phyloP scores from a whole-genome alignment of 768 basidiomycete species.

The Leccinum barrowsii region DNA sequence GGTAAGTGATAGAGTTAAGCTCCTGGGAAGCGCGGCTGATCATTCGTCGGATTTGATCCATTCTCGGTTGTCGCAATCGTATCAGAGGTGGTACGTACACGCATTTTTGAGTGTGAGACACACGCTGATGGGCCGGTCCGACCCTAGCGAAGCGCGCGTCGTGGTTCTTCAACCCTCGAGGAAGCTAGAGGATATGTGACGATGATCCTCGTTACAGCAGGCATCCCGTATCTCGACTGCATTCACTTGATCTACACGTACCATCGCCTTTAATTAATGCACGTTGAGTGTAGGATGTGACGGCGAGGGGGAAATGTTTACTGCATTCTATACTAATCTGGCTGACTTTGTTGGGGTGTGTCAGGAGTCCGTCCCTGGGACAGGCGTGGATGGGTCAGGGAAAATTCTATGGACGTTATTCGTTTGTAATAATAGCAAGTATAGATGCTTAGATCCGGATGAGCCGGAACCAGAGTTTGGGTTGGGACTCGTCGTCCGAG shows the following conservation, averaged over 20 bases:
- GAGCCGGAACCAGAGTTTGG: conserved; percentile 15
- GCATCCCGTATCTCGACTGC: conserved; percentile 14
- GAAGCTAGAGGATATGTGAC: conserved; percentile 31
- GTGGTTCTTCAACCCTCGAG: conserved; percentile 89
- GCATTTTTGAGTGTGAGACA: conserved; percentile 11
- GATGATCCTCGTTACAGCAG: conserved; percentile 13
- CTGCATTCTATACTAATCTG: conserved; percentile 30
- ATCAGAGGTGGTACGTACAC: conserved; percentile 34
- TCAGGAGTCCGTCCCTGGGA: conserved; percentile 19
- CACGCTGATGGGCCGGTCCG: conserved; percentile 25
- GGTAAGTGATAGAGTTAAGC: conserved; percentile 41
- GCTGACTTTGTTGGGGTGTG: conserved; percentile 6
- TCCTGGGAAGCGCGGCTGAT: conserved; percentile 12
- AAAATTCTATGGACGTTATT: conserved; percentile 21
- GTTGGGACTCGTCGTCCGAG: background rate
- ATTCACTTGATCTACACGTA: conserved; percentile 29
- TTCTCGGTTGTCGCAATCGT: conserved; percentile 15
- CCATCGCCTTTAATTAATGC: conserved; percentile 23
- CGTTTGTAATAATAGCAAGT: conserved; percentile 15
- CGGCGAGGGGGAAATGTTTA: conserved; percentile 7
- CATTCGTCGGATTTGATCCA: conserved; percentile 14
- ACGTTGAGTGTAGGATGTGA: conserved; percentile 12
- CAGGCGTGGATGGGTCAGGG: conserved; percentile 22
- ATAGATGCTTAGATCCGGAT: conserved; percentile 10
- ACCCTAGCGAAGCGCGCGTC: conserved; percentile 81